Evolutionary conservation across 2,329 filamentous ascomycete species (phyloP), one percentile per base, ranked within the genome.

Genomic region (Aspergillus sp.): DNA sequence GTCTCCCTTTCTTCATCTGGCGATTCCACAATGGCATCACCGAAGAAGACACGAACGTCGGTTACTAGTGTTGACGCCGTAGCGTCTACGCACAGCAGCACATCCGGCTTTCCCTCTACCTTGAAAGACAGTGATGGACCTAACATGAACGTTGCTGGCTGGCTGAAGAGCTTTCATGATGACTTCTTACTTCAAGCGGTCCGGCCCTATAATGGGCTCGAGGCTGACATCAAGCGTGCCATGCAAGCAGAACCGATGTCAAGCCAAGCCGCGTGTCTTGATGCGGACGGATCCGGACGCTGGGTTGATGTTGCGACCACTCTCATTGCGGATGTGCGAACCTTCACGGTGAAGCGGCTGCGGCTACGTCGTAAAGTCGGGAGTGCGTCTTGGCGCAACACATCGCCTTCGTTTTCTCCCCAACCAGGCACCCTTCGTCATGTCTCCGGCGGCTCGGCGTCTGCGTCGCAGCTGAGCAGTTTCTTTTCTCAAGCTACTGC

Each of bases 131-230:
- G 70, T 27, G 76, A 81, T 38, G 80, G 81, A 17, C 78, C 81
- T n/a, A 78, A 79, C 21, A 74, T 81, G 57, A 84, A 85, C 62
- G 84, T 86, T 15, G 84, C 83, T 60, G 84, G 84, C 3, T 86
- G 83, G 81, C 68, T 87, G 21, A 82, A 80, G 59, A 75, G 74
- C 8, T 86, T 84, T 63, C 85, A 87, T 67, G 81, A 84, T 59
- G 84, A 87, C 68, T 87, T 86, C 64, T 76, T 81, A 8, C 77
- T 87, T 2, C 84, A 87, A 71, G 84, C 82, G 13, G 83, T 86
- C 39, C 80, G 80, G 39, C 83, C 83, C 3, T 86, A 86, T 60
- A 65, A 72, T 3, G 75, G 78, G 17, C 69, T 86, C 5, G 80
- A 83, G 66, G 77, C 79, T 15, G 84, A 87, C 51, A 81, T 87